phyloP scores from a whole-genome alignment of 1,284 basidiomycete genomes.

The Apiotrichum brassicae region DNA sequence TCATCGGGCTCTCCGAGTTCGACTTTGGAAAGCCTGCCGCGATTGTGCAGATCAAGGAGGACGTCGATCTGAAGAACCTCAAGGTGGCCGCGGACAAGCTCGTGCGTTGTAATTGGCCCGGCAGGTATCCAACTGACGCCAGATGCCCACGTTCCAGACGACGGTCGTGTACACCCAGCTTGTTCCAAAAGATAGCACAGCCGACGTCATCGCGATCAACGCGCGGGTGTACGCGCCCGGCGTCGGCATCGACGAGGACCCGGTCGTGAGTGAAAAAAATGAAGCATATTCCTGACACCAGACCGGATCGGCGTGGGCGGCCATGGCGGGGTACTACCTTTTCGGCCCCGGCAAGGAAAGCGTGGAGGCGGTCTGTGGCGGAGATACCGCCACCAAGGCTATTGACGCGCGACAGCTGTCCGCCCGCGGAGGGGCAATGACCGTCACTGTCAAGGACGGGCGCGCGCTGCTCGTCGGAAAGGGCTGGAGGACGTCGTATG shows the following conservation, averaged over 20 bases:
- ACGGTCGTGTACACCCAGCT: conserved; percentile 27
- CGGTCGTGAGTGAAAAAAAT: conserved; percentile 26
- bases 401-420: conserved; percentile 11
- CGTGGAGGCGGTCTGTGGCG: neutral
- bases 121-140: neutral
- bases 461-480: conserved; percentile 11
- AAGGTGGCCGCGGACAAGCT: conserved; percentile 13
- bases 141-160: conserved; percentile 3
- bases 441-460: neutral
- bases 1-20: conserved; percentile 13
- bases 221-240: conserved; percentile 29
- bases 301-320: conserved; percentile 32
- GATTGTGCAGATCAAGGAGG: conserved; percentile 19
- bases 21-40: conserved; percentile 10
- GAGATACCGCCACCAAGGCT: neutral
- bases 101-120: conserved; percentile 12
- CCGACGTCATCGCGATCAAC: conserved; percentile 4
- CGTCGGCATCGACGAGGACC: conserved; percentile 35
- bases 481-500: conserved; percentile 9
- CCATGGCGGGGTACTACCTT: conserved; percentile 30
- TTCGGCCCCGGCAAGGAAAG: neutral
- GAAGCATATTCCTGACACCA: neutral
- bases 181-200: neutral
- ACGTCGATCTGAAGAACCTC: conserved; percentile 17
- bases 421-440: conserved; percentile 4